A percentile compares a stretch with the other conserved stretches of the same genome.
These are phyloP conservation scores for Auriscalpium orientale DNA, from an alignment of 768 basidiomycete species.

Conservation along the genomic window DNA sequence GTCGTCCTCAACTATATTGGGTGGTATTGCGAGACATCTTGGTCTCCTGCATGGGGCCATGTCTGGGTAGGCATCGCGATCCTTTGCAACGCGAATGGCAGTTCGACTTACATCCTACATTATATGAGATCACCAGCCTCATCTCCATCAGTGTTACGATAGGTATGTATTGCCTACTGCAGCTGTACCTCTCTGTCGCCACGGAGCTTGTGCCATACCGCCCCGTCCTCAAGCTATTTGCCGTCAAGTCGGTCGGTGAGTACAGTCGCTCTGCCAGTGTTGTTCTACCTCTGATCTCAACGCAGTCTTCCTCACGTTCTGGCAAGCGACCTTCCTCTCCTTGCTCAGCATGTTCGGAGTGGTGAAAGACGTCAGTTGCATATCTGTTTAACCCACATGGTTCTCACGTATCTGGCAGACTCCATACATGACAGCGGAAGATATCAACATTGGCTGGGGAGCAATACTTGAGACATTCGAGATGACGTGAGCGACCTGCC, in stretches of 20 bases:
- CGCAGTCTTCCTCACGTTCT: conserved; percentile 66
- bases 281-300: conserved; percentile 1
- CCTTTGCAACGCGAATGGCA: too few relatives aligned
- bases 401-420: conserved; percentile 32
- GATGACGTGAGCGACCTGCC: conserved; percentile 49
- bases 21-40: conserved; percentile 68
- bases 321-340: conserved; percentile 61
- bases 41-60: conserved; percentile 62
- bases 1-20: conserved; percentile 56
- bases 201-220: conserved; percentile 46
- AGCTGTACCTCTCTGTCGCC: conserved; percentile 56
- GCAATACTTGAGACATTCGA: conserved; percentile 66
- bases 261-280: neutral
- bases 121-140: conserved; percentile 43
- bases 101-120: neutral
- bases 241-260: conserved; percentile 67
- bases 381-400: neutral
- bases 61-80: conserved; percentile 41
- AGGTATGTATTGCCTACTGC: conserved; percentile 74
- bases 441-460: conserved; percentile 64
- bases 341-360: conserved; percentile 49
- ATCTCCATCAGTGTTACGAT: conserved; percentile 66
- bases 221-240: conserved; percentile 61
- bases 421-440: conserved; percentile 62
- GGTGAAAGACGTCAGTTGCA: conserved; percentile 48